Conservation (phyloP, 1,284 basidiomycete species). For the Leucoagaricus sp. region DNA sequence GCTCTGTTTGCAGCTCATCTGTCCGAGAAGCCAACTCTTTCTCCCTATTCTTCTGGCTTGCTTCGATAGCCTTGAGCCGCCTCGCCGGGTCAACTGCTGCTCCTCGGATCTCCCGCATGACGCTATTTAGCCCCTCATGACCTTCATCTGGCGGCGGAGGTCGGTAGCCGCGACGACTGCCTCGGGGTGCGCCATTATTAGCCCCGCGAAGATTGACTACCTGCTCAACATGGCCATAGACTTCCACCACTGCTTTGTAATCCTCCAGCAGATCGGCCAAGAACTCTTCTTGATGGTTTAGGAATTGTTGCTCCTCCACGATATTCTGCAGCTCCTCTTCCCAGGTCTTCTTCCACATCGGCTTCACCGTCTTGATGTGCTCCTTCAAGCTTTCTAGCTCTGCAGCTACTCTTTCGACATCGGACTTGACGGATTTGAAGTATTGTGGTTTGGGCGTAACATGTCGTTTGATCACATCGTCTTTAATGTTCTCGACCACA, state of each 20-base stretch:
- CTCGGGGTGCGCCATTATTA: conserved; percentile 29
- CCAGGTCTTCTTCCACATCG: conserved; percentile 99
- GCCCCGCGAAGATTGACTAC: conserved; percentile 78
- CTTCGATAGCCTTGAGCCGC: conserved; percentile 88
- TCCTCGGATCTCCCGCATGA: conserved; percentile 86
- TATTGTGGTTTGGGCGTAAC: conserved; percentile 80
- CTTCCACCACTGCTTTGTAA: conserved; percentile 83
- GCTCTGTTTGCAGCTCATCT: conserved; percentile 82
- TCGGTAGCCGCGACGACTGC: conserved; percentile 49
- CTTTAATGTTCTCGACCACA: conserved; percentile 86
- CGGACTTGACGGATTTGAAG: conserved; percentile 74
- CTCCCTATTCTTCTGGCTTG: conserved; percentile 77
- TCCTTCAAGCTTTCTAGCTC: conserved; percentile 81
- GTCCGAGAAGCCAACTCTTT: conserved; percentile 68
- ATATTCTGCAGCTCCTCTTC: conserved; percentile 95
- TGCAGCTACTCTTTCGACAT: conserved; percentile 68
- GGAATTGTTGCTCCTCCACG: conserved; percentile 95
- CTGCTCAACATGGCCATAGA: conserved; percentile 87
- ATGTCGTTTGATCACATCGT: conserved; percentile 90
- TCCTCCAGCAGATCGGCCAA: conserved; percentile 89
- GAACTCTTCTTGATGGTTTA: conserved; percentile 91
- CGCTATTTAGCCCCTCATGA: conserved; percentile 63
- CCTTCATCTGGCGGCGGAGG: conserved; percentile 65
- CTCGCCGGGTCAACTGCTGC: conserved; percentile 80
- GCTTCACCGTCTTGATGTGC: conserved; percentile 89